Conservation (phyloP, 1,139 yeast species). For the Nakaseomyces sp. region DNA sequence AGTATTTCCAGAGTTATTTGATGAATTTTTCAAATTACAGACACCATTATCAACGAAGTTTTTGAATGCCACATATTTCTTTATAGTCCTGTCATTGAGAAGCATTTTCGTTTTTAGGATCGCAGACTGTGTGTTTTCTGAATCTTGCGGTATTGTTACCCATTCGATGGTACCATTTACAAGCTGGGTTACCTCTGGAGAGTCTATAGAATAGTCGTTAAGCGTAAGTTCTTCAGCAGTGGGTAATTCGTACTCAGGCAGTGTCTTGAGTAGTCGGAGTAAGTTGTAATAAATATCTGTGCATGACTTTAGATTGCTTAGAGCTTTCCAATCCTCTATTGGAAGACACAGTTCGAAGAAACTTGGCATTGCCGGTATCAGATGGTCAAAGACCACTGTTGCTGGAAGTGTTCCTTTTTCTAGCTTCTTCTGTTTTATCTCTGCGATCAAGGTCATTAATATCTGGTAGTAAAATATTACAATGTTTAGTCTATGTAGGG, state of each 20-base stretch:
- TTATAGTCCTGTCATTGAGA: constrained; percentile 11
- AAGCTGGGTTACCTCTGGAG: neutral
- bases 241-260: neutral
- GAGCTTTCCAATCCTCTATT: constrained; percentile 20
- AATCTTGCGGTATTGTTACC: constrained; percentile 8
- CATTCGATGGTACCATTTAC: neutral
- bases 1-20: constrained; percentile 9
- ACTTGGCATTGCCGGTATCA: constrained; percentile 18
- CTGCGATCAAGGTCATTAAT: constrained; percentile 14
- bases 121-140: neutral
- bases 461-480: constrained; percentile 23
- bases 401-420: neutral
- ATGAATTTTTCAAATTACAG: constrained; percentile 3
- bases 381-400: constrained; percentile 16
- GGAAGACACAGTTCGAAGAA: constrained; percentile 21
- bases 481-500: constrained; percentile 26
- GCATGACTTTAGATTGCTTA: constrained; percentile 18
- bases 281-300: constrained; percentile 13
- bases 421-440: constrained; percentile 6
- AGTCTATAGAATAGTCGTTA: neutral
- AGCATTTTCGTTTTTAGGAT: constrained; percentile 7
- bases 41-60: constrained; percentile 6
- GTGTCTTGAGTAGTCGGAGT: neutral
- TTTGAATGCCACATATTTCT: constrained; percentile 9
- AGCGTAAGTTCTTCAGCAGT: constrained; percentile 1